Base-by-base conservation (phyloP, 2,329 filamentous ascomycete genomes). In the Ramularia endophylla region DNA sequence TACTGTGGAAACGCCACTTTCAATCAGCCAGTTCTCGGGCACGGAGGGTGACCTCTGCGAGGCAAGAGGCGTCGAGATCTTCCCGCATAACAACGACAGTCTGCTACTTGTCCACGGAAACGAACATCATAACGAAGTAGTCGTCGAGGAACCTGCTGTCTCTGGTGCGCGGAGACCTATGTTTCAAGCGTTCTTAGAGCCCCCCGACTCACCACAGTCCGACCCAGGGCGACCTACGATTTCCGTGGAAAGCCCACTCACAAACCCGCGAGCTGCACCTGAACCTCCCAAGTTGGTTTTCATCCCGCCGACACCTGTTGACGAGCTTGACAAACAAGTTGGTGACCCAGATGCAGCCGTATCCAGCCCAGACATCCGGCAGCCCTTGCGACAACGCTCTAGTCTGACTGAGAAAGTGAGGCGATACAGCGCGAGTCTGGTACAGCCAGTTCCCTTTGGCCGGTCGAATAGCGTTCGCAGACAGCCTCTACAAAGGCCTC, bases 71-170 rank as follows among this genome's bases (percentile, higher is more conserved):
- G 69, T 83, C 11, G 75, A 69, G 44, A 71, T 81, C 25, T 81
- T 74, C 47, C 72, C 78, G 2, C 79, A 82, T 60, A 78, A 78
- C 58, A 83, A 82, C 49, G 65, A 76, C 31, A 81, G 77, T 5
- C 61, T 82, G 4, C 64, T 81, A n/a, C 61, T 82, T n/a, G 74
- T 83, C n/a, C 74, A 82, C 51, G 72, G 77, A 15, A 46, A 43
- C 18, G 39, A 38, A 27, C 40, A 31, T 9, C 6, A 25, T 6
- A 25, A 25, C 11, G 27, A 36, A 8, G 25, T 27, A 27, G 40
- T 40, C 8, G 28, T 34, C 3, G 36, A 40, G 13, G 9, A 43
- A n/a, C 13, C 25, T 12, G 22, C 32, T 12, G 33, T 39, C 5
- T 11, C 29, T 13, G 38, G 44, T 28, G 40, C 40, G 12, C 28